A percentile compares a stretch with the other conserved stretches of the same genome.
Evolutionary conservation across 768 basidiomycete species (phyloP).

Genomic region (Mycena indigotica): DNA sequence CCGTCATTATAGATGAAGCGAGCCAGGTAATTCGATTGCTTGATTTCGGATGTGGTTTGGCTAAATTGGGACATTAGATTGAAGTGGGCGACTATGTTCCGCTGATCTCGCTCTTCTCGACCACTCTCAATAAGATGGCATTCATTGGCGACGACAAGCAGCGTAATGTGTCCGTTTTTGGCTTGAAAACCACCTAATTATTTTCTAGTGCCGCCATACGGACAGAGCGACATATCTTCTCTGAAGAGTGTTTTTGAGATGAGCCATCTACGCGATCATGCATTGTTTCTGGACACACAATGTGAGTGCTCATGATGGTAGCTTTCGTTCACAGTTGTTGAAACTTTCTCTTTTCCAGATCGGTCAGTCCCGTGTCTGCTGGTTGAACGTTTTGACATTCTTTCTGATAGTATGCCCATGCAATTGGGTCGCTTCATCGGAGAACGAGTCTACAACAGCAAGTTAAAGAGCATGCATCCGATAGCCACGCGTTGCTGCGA

Average conservation of each 20-base stretch:
- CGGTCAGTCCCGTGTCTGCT: constrained; percentile 5
- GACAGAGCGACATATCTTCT: constrained; percentile 47
- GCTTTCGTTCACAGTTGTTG: not conserved
- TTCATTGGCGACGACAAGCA: constrained; percentile 62
- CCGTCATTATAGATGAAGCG: constrained; percentile 55
- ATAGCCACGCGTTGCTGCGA: constrained; percentile 46
- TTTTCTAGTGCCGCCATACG: constrained; percentile 64
- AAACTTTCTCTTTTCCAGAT: constrained; percentile 27
- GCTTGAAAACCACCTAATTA: not conserved
- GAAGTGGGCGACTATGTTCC: constrained; percentile 45
- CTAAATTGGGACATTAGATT: constrained; percentile 13
- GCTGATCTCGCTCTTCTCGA: constrained; percentile 36
- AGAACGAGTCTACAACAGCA: constrained; percentile 52
- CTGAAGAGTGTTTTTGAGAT: constrained; percentile 58
- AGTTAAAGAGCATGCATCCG: constrained; percentile 50
- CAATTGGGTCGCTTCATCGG: constrained; percentile 57
- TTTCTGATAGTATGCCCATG: constrained; percentile 46
- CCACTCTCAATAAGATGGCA: constrained; percentile 42
- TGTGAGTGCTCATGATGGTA: constrained; percentile 38
- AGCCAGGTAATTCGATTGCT: constrained; percentile 45
- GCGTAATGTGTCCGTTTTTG: constrained; percentile 32
- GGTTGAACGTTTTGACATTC: not conserved
- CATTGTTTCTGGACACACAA: constrained; percentile 50
- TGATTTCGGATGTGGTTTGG: not conserved
- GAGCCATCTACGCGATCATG: constrained; percentile 38